Evolutionary conservation across 2,329 filamentous ascomycete species (phyloP), one percentile per base, ranked within the genome.

Genomic region (Aspergillus felis): DNA sequence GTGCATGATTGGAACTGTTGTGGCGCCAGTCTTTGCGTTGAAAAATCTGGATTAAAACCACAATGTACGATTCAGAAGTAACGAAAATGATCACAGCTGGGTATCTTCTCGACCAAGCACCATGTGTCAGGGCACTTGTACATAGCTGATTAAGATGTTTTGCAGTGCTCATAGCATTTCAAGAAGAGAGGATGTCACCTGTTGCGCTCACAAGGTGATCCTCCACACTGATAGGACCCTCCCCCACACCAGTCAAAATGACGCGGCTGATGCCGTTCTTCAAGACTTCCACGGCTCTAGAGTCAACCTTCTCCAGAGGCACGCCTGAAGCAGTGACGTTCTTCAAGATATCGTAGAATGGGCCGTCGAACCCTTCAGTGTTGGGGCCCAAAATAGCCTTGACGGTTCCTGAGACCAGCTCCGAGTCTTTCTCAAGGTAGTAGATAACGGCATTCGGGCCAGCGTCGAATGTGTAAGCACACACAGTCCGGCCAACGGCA

Each of bases 401-500:
- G 76, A 99, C 89, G 0, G 87, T 84, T 8, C 92, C 92, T 0
- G 92, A 85, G 3, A 97, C 87, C 3, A 82, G 76, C 46, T 83
- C 82, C 61, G 87, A 83, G 65, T 96, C 84, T 79, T 92, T 82
- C 71, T 92, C 89, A 44, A 92, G 84, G 71, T 96, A 97, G 81
- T 99, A 99, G 52, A 99, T 86, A 52, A 99, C 95, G 44, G 92
- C 92, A 77, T 99, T 99, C 55, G 94, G 94, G 53, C 94, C 94
- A 0, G 94, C 94, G 71, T 99, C 94, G 69, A 97, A 99, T 0
- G 94, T 99, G 76, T 99, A 99, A 3, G 94, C 94, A 3, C 91
- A 92, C 20, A 97, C 83, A 0, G 84, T 87, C 77, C 86, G 88
- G 54, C 91, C 92, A 4, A 89, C 91, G 25, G 83, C 82, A 54